Evolutionary conservation across 2,329 filamentous ascomycete genomes (phyloP).

Genomic region (Botrytis elliptica): DNA sequence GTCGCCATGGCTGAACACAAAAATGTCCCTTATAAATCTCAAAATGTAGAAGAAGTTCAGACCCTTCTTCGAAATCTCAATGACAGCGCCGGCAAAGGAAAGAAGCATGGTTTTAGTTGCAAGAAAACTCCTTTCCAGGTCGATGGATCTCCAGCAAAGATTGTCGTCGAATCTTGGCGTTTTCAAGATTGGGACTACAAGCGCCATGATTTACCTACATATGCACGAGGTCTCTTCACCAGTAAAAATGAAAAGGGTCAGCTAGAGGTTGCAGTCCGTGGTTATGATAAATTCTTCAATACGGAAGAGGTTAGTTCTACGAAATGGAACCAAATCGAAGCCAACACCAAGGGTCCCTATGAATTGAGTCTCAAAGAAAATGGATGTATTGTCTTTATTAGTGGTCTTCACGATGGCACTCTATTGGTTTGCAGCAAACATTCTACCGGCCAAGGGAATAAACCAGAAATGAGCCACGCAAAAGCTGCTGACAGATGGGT

Average conservation of each 20-base stretch:
- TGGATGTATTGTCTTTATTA: slow-evolving; percentile 98
- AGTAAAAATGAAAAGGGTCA: slow-evolving; percentile 62
- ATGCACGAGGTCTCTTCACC: slow-evolving; percentile 94
- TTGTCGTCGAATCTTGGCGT: slow-evolving; percentile 84
- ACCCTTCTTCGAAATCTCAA: slow-evolving; percentile 53
- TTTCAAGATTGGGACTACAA: slow-evolving; percentile 98
- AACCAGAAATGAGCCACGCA: slow-evolving; percentile 72
- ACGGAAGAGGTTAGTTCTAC: slow-evolving; percentile 78
- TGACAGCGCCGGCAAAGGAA: slow-evolving; percentile 47
- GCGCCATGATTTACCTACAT: slow-evolving; percentile 77
- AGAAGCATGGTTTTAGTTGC: slow-evolving; percentile 65
- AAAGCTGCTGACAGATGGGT: slow-evolving; percentile 79
- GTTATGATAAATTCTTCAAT: slow-evolving; percentile 99
- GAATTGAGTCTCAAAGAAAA: slow-evolving; percentile 98
- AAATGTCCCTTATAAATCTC: slow-evolving; percentile 61
- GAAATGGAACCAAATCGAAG: slow-evolving; percentile 75
- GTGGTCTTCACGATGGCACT: slow-evolving; percentile 83
- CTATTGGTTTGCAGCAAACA: slow-evolving; percentile 98
- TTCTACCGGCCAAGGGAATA: slow-evolving; percentile 76
- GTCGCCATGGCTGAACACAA: slow-evolving; percentile 51
- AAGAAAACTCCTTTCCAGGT: slow-evolving; percentile 80
- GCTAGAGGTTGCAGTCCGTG: slow-evolving; percentile 78
- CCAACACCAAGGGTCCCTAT: slow-evolving; percentile 79
- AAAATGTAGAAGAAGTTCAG: slow-evolving; percentile 67
- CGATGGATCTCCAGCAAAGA: slow-evolving; percentile 57